phyloP scores from a whole-genome alignment of 805 yeast species.

The Kodamaea nitidulidarum region DNA sequence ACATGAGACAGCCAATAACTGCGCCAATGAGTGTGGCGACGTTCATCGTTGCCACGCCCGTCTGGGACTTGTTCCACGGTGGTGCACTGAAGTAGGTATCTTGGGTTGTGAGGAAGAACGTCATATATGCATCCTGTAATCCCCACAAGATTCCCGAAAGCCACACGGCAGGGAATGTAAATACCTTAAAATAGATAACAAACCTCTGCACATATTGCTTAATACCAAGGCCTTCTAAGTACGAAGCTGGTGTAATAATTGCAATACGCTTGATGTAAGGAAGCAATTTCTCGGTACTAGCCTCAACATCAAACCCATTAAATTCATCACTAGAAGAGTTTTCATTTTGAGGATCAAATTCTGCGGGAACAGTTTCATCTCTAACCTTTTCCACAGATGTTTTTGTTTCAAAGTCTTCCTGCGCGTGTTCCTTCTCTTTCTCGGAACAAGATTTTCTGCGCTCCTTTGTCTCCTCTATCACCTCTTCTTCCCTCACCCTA shows the following conservation, averaged over 20 bases:
- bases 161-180: slow-evolving; percentile 34
- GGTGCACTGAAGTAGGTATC: slow-evolving; percentile 33
- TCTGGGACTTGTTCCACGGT: slow-evolving; percentile 32
- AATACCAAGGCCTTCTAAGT: slow-evolving; percentile 34
- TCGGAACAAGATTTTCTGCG: too few relatives aligned
- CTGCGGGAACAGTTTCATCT: too few relatives aligned
- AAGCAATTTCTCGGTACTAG: slow-evolving; percentile 9
- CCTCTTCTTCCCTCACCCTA: background rate
- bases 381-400: too few relatives aligned
- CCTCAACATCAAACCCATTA: background rate
- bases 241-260: slow-evolving; percentile 33
- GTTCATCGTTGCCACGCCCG: slow-evolving; percentile 38
- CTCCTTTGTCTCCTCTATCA: background rate
- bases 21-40: slow-evolving; percentile 39
- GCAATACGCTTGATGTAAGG: slow-evolving; percentile 20
- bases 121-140: slow-evolving; percentile 35
- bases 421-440: background rate
- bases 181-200: slow-evolving; percentile 27
- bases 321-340: background rate
- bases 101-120: slow-evolving; percentile 37
- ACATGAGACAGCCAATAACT: slow-evolving; percentile 34
- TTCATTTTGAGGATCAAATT: background rate
- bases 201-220: slow-evolving; percentile 40
- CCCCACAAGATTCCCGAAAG: slow-evolving; percentile 40
- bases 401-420: slow-evolving; percentile 6